phyloP scores from a whole-genome alignment of 495 filamentous ascomycete genomes.

The Schizothecium vesticola region DNA sequence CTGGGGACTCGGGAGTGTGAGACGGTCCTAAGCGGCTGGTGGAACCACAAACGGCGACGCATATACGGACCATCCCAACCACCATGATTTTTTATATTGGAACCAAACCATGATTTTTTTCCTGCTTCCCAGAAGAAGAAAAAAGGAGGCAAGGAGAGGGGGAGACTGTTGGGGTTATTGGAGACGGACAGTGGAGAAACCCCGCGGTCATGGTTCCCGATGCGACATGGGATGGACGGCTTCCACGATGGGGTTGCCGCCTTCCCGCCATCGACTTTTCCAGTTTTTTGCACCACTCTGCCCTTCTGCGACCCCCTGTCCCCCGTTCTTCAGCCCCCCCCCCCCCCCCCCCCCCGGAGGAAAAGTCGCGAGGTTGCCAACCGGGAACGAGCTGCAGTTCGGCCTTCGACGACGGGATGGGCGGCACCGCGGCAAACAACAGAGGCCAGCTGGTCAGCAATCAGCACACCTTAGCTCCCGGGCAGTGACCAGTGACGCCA shows the following conservation, averaged over 20 bases:
- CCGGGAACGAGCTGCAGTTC: neutral
- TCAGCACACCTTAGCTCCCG: neutral
- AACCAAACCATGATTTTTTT: neutral
- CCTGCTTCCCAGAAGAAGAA: neutral
- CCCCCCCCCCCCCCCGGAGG: too few relatives aligned
- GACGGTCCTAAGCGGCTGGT: neutral
- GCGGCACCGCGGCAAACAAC: neutral
- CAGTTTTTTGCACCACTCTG: neutral
- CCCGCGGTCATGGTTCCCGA: neutral
- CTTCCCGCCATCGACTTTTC: slow-evolving; percentile 9
- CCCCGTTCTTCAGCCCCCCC: neutral
- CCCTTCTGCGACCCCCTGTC: neutral
- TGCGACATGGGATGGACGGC: neutral
- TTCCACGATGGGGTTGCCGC: neutral
- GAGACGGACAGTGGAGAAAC: neutral
- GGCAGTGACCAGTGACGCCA: neutral
- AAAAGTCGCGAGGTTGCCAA: neutral
- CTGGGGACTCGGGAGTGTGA: neutral
- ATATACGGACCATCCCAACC: too few relatives aligned
- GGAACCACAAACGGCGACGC: neutral
- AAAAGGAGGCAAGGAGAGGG: neutral
- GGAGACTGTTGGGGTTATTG: neutral
- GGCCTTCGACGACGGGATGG: neutral
- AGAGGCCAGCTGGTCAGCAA: neutral
- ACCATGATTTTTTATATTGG: too few relatives aligned